These are phyloP conservation scores for Mortierella sp. DNA, from an alignment of 371 early-diverging fungal genomes.

Conservation along the genomic window DNA sequence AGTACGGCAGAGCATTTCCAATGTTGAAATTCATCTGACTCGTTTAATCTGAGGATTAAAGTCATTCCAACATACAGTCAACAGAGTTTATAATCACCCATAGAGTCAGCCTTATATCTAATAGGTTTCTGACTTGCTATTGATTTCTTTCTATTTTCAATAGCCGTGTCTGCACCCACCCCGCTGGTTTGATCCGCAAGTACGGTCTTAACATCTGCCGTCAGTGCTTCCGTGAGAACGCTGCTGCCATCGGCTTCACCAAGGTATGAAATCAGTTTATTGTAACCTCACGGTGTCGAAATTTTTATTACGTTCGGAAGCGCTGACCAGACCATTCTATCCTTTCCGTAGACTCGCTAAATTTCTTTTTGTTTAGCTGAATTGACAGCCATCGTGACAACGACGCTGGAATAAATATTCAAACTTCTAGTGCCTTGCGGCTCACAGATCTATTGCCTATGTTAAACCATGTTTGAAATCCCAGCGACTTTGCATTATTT, in stretches of 20 bases:
- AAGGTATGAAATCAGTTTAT: constrained; percentile 72
- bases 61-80: background rate
- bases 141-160: constrained; percentile 8
- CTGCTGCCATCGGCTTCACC: constrained; percentile 98
- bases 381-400: constrained; percentile 7
- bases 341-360: constrained; percentile 38
- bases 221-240: constrained; percentile 99
- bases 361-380: constrained; percentile 15
- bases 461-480: background rate
- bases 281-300: no score
- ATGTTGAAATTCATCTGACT: background rate
- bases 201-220: constrained; percentile 99
- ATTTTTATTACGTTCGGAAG: background rate
- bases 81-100: background rate
- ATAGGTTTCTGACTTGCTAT: constrained; percentile 9
- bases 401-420: constrained; percentile 45
- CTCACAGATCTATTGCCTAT: background rate
- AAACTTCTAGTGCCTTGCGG: constrained; percentile 27
- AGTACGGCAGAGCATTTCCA: background rate
- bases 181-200: constrained; percentile 99
- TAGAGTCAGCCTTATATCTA: background rate
- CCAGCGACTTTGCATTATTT: background rate
- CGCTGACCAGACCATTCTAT: background rate
- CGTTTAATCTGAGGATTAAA: background rate
- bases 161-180: constrained; percentile 98